Conservation (phyloP, 2,329 filamentous ascomycete genomes). For the Anthostomella pinea region DNA sequence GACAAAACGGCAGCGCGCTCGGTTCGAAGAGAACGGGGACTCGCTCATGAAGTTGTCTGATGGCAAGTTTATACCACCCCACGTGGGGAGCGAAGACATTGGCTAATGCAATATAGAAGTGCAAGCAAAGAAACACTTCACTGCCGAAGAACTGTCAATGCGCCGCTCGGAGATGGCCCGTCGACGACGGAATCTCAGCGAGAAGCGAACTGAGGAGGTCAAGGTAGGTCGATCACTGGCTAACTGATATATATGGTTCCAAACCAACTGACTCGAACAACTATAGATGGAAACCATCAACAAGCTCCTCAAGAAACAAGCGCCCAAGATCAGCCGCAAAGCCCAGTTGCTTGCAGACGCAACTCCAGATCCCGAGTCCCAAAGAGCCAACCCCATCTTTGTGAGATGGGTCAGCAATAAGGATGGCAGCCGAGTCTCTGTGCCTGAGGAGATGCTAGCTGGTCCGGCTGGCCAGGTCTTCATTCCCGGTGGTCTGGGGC, state of each 20-base stretch:
- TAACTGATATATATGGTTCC: background rate
- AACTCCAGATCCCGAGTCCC: slow-evolving; percentile 44
- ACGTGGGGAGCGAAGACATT: no score
- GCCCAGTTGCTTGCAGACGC: slow-evolving; percentile 46
- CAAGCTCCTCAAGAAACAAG: slow-evolving; percentile 82
- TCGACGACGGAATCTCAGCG: slow-evolving; percentile 59
- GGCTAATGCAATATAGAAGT: slow-evolving; percentile 46
- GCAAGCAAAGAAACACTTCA: slow-evolving; percentile 61
- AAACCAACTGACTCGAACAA: slow-evolving; percentile 6
- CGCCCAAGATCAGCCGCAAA: slow-evolving; percentile 67
- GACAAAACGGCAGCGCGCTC: slow-evolving; percentile 59
- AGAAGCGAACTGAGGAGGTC: slow-evolving; percentile 63
- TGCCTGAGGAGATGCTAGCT: slow-evolving; percentile 66
- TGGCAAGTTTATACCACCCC: no score
- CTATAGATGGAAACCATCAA: slow-evolving; percentile 84
- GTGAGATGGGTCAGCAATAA: slow-evolving; percentile 70
- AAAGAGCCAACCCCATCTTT: slow-evolving; percentile 58
- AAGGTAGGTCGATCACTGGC: slow-evolving; percentile 44
- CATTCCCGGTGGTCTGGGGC: slow-evolving; percentile 31
- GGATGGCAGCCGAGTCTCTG: slow-evolving; percentile 59
- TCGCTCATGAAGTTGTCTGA: slow-evolving; percentile 59
- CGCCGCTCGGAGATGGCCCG: slow-evolving; percentile 61
- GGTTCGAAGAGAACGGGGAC: slow-evolving; percentile 55
- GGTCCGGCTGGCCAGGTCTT: slow-evolving; percentile 63
- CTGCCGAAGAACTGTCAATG: slow-evolving; percentile 61